Base-by-base conservation (phyloP, 768 basidiomycete genomes). In the Asterophora lycoperdoides region DNA sequence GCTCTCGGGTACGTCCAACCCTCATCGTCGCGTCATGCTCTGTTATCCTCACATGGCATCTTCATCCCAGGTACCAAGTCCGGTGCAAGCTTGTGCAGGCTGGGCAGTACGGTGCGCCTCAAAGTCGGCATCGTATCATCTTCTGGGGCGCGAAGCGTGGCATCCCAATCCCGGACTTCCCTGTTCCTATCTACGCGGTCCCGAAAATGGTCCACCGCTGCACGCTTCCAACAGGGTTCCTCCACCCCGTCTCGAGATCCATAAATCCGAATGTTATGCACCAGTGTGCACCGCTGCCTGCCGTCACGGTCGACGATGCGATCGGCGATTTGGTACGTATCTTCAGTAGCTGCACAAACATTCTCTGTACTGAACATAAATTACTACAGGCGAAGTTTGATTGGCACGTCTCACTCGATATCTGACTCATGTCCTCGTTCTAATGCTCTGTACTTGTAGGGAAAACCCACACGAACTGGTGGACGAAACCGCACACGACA, bases 91-190 rank as follows among this genome's bases (percentile, higher is more conserved):
- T 83, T 13, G 67, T 89, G 0, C 84, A 90, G 57, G 83, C 86
- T 18, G 80, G 74, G 0, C 80, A 81, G 30, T 88, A 88, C 63
- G 88, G 88, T 20, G 75, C 77, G 17, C 86, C 88, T 14, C 88
- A 90, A 66, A 69, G 73, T 39, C 79, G 88, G 8, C 66, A 71
- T 20, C 73, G 88, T 14, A 74, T 89, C 10, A 84, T 90, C 38
- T 81, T 89, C 60, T 77, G 76, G 72, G 85, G 76, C 19, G 81
- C 85, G 4, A 78, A 73, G 44, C 74, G 75, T 7, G 84, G 80
- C 23, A 45, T 79, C 2, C 59, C 72, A 15, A 60, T 86, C 13
- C 87, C 87, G 0, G 65, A 76, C 8, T 84, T 80, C 56, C 87
- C 87, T 0, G 58, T 80, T 14, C 87, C 87, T 0, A 76, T 79